Evolutionary conservation across 345 rosid species (phyloP), one percentile per base, ranked within the genome.

Genomic region (Citrus inodora): DNA sequence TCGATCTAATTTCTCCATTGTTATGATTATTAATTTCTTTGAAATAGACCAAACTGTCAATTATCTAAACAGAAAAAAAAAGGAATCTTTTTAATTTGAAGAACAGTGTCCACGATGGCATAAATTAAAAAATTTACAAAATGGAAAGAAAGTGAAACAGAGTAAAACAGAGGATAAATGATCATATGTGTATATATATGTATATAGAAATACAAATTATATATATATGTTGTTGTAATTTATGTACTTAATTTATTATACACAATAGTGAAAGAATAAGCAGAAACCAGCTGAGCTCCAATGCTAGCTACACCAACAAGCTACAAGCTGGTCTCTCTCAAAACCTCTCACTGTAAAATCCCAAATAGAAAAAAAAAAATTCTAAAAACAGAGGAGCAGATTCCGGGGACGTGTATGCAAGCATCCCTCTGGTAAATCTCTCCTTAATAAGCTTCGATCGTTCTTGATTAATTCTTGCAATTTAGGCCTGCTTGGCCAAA

Each of bases 241-340:
- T 67, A 67, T 63, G 75, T 51, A 67, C 70, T 51, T 56, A 46
- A 13, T 46, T 46, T 46, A 46, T 46, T 46, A 37, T 56, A 5
- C 71, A 80, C 75, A 62, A 70, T n/a, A 81, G 86, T 83, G 84
- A 83, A 82, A 85, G 78, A 87, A 87, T 78, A 82, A 71, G 87
- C 82, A 82, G 85, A 83, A 82, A 84, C 89, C 91, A 87, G 92
- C 94, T 91, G 94, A 92, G 97, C 95, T 90, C 80, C 80, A 42
- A 77, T 75, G 74, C 84, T 80, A 75, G 63, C 89, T 85, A 86
- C 76, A 75, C 63, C 83, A 83, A 89, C 83, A 82, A 92, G 92
- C 93, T 92, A 83, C 97, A 77, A 89, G 76, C 91, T 85, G 85
- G 83, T 79, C 84, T 78, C 83, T 80, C 83, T 80, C 83, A 83